Evolutionary conservation across 1,284 basidiomycete species (phyloP).

Genomic region (Papiliotrema fonsecae): DNA sequence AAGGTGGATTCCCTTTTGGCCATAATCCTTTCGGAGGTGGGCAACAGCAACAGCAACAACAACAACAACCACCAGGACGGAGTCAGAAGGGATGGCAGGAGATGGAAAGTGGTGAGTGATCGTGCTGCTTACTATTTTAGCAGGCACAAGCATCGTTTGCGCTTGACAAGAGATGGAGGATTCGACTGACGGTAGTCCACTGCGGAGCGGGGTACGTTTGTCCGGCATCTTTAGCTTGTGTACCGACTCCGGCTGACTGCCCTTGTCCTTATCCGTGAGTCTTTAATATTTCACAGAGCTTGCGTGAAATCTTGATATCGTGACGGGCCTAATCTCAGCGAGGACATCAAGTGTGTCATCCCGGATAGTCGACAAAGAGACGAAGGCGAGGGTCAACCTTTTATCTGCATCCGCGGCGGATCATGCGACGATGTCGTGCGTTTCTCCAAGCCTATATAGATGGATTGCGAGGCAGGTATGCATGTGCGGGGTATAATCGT

Average conservation of each 20-base stretch:
- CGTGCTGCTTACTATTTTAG: background rate
- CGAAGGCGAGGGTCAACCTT: slow-evolving; percentile 45
- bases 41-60: slow-evolving; percentile 20
- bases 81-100: slow-evolving; percentile 37
- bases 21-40: slow-evolving; percentile 18
- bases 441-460: slow-evolving; percentile 30
- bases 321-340: too few relatives aligned
- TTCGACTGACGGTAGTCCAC: slow-evolving; percentile 28
- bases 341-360: slow-evolving; percentile 43
- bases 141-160: background rate
- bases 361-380: slow-evolving; percentile 36
- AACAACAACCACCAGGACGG: slow-evolving; percentile 18
- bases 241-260: slow-evolving; percentile 45
- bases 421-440: slow-evolving; percentile 26
- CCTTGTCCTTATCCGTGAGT: slow-evolving; percentile 46
- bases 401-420: slow-evolving; percentile 34
- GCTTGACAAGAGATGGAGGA: slow-evolving; percentile 9
- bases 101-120: slow-evolving; percentile 10
- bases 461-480: background rate
- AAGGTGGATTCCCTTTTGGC: slow-evolving; percentile 30
- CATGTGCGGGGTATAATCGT: slow-evolving; percentile 3
- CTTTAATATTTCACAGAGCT: background rate
- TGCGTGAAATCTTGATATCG: background rate
- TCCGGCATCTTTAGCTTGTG: slow-evolving; percentile 37
- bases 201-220: slow-evolving; percentile 46